Conservation (phyloP, 441 rosid genomes). For the Dalechampia spathulata region DNA sequence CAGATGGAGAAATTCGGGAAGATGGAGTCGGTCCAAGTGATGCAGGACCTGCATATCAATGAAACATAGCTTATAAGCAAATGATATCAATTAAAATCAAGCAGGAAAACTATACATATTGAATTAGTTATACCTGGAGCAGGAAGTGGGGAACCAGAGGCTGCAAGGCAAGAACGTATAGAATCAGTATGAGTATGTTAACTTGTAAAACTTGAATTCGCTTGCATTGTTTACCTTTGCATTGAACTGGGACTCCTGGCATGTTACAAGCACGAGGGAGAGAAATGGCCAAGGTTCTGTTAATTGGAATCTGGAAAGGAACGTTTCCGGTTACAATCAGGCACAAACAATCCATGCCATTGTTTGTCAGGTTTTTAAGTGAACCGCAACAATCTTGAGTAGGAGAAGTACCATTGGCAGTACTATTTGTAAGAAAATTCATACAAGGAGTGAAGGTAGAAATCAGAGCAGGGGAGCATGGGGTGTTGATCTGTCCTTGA, state of each 20-base stretch:
- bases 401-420: constrained; percentile 45
- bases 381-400: constrained; percentile 54
- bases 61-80: not conserved
- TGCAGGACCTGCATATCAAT: constrained; percentile 29
- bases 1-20: constrained; percentile 33
- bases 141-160: constrained; percentile 52
- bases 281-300: constrained; percentile 65
- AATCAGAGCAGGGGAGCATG: constrained; percentile 48
- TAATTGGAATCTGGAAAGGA: constrained; percentile 66
- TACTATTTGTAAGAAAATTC: constrained; percentile 61
- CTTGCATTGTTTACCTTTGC: constrained; percentile 41
- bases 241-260: constrained; percentile 74
- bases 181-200: not conserved
- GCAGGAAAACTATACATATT: too few species aligned
- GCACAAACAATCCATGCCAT: constrained; percentile 62
- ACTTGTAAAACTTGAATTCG: too few species aligned
- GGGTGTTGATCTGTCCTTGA: constrained; percentile 36
- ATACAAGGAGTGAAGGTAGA: constrained; percentile 58
- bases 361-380: constrained; percentile 46
- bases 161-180: constrained; percentile 26
- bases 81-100: too few species aligned
- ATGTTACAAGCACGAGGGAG: constrained; percentile 88
- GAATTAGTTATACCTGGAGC: constrained; percentile 70
- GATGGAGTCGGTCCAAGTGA: constrained; percentile 31
- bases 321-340: constrained; percentile 53